Conservation (phyloP, 805 yeast genomes). For the Metschnikowia cerradonensis region DNA sequence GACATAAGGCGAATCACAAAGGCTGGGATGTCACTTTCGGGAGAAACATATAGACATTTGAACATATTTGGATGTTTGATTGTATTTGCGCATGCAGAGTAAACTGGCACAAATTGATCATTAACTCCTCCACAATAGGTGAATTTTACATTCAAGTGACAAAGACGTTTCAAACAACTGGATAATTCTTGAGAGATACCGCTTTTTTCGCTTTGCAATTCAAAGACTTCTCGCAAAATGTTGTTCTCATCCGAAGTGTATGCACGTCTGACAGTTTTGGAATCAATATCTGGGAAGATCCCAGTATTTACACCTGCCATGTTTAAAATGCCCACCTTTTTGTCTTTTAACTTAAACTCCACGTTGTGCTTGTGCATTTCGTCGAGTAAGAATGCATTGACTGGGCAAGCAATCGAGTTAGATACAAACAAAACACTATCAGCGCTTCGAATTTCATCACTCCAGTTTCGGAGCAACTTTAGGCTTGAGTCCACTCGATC, state of each 20-base stretch:
- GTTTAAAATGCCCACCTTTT: constrained; percentile 31
- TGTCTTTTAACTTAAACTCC: constrained; percentile 7
- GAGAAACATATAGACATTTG: constrained; percentile 24
- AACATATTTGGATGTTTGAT: constrained; percentile 36
- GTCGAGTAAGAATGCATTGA: constrained; percentile 27
- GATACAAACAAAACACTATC: constrained; percentile 34
- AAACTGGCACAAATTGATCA: constrained; percentile 37
- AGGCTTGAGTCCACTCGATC: constrained; percentile 26
- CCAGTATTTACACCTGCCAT: constrained; percentile 36
- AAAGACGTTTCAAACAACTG: constrained; percentile 19
- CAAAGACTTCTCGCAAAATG: constrained; percentile 34
- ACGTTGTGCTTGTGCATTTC: constrained; percentile 14
- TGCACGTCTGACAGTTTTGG: constrained; percentile 38
- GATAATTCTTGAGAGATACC: constrained; percentile 14
- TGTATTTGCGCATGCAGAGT: constrained; percentile 27
- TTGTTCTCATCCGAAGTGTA: constrained; percentile 34
- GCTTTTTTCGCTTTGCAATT: constrained; percentile 25
- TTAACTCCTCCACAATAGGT: constrained; percentile 31
- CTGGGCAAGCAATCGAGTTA: constrained; percentile 33
- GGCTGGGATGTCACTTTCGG: constrained; percentile 20
- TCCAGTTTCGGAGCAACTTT: constrained; percentile 33
- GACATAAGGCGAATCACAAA: constrained; percentile 28
- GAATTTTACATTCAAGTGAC: constrained; percentile 29
- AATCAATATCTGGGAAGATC: constrained; percentile 27
- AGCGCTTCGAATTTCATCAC: constrained; percentile 20